Evolutionary conservation across 1,284 basidiomycete species (phyloP).

Genomic region (Microbotryomycetes sp.): DNA sequence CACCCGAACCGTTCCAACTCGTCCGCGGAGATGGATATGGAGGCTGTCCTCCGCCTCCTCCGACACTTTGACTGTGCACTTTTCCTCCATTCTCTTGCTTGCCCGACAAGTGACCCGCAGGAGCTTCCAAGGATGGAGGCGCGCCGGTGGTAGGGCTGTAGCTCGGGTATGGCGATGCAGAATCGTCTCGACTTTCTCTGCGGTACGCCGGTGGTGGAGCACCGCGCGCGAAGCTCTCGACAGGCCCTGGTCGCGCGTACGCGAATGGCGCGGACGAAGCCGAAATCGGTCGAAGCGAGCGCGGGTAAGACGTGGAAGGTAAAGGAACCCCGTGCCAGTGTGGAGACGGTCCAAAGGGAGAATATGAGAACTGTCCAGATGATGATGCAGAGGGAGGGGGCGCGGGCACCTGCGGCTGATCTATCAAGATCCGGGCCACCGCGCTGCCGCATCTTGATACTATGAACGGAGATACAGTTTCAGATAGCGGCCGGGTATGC

Average conservation of each 20-base stretch:
- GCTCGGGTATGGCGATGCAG: not conserved
- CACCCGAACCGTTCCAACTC: no score
- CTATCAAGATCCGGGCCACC: not conserved
- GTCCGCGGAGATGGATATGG: no score
- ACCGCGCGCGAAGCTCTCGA: not conserved
- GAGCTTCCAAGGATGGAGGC: no score
- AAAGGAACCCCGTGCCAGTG: not conserved
- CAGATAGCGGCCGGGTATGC: no score
- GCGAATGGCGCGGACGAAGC: not conserved
- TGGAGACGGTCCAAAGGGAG: not conserved
- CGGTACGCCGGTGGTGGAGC: not conserved
- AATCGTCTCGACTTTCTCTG: not conserved
- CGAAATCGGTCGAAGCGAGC: not conserved
- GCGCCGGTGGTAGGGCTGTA: no score
- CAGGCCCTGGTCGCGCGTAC: not conserved
- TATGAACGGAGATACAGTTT: no score
- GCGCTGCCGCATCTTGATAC: not conserved
- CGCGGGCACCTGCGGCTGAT: not conserved
- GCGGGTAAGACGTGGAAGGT: not conserved
- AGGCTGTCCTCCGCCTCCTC: no score
- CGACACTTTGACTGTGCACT: no score
- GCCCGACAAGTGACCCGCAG: no score
- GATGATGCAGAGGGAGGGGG: not conserved
- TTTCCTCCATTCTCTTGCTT: no score
- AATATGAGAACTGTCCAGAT: not conserved